Conservation (phyloP, 2,329 filamentous ascomycete genomes). For the Cladosporium sp. region DNA sequence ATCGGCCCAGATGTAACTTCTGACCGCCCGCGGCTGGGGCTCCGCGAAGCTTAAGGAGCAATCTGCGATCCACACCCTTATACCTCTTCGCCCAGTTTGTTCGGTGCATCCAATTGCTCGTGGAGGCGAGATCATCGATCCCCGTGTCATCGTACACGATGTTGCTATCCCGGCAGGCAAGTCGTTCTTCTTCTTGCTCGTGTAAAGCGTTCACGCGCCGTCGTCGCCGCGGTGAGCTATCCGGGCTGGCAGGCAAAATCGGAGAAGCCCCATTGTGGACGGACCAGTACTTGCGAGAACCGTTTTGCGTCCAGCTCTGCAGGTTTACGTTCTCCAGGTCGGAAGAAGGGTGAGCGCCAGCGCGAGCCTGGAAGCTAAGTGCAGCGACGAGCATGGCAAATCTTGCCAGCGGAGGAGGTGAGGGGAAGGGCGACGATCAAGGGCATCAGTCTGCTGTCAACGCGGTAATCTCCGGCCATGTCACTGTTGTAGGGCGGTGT, state of each 20-base stretch:
- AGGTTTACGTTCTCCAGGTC: neutral
- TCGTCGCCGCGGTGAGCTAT: constrained; percentile 4
- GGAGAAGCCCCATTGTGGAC: neutral
- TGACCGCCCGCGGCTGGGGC: constrained; percentile 5
- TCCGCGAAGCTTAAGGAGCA: constrained; percentile 7
- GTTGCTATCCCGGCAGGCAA: neutral
- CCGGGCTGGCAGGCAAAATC: neutral
- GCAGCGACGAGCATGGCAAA: too few relatives aligned
- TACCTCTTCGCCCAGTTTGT: constrained; percentile 11
- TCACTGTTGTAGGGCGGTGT: too few relatives aligned
- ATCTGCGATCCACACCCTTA: constrained; percentile 7
- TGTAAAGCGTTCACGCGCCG: constrained; percentile 3
- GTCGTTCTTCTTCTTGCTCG: constrained; percentile 9
- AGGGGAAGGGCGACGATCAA: too few relatives aligned
- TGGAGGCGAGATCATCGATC: constrained; percentile 8
- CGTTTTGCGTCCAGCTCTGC: constrained; percentile 12
- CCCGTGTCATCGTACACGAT: constrained; percentile 4
- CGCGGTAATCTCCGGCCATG: too few relatives aligned
- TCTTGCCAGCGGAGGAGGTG: too few relatives aligned
- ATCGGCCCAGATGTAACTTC: constrained; percentile 1
- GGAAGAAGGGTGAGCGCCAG: too few relatives aligned
- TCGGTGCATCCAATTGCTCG: constrained; percentile 11
- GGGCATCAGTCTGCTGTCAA: too few relatives aligned
- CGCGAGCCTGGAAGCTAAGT: too few relatives aligned
- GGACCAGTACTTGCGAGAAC: constrained; percentile 7